phyloP scores from a whole-genome alignment of 1,284 basidiomycete species.

The Agaricales sp. region DNA sequence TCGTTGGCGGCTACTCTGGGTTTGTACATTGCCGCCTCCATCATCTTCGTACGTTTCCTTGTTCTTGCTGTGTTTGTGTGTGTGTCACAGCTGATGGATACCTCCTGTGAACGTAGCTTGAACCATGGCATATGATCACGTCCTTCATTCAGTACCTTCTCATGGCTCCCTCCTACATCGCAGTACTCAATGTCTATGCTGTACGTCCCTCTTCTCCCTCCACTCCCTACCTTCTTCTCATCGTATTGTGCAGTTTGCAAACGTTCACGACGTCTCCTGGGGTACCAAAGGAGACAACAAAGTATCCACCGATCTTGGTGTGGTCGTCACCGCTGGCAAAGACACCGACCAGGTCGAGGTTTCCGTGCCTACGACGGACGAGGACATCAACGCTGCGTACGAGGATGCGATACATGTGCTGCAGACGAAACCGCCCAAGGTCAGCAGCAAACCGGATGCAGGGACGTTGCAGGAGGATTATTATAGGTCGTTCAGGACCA shows the following conservation, averaged over 20 bases:
- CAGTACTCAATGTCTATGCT: conserved; percentile 83
- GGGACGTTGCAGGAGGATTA: conserved; percentile 80
- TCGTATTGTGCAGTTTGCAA: conserved; percentile 51
- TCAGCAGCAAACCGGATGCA: conserved; percentile 49
- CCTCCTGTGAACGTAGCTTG: conserved; percentile 52
- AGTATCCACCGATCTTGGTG: conserved; percentile 73
- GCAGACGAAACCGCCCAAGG: conserved; percentile 64
- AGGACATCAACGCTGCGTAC: conserved; percentile 81
- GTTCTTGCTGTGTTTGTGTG: neutral
- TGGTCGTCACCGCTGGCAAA: conserved; percentile 47
- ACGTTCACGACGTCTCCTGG: conserved; percentile 86
- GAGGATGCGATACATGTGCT: conserved; percentile 78
- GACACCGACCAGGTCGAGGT: conserved; percentile 72
- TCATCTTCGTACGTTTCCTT: conserved; percentile 65
- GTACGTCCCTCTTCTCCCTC: conserved; percentile 30
- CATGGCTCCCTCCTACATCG: conserved; percentile 88
- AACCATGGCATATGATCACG: conserved; percentile 91
- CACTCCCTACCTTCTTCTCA: conserved; percentile 5
- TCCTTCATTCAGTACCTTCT: conserved; percentile 91
- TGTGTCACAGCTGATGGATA: neutral
- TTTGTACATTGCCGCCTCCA: conserved; percentile 70
- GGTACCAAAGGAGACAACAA: conserved; percentile 90
- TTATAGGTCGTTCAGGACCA: conserved; percentile 82
- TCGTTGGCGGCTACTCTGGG: conserved; percentile 83
- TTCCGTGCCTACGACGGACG: conserved; percentile 69